Base-by-base conservation (phyloP, 1,139 yeast genomes). In the Diutina pseudorugosa region DNA sequence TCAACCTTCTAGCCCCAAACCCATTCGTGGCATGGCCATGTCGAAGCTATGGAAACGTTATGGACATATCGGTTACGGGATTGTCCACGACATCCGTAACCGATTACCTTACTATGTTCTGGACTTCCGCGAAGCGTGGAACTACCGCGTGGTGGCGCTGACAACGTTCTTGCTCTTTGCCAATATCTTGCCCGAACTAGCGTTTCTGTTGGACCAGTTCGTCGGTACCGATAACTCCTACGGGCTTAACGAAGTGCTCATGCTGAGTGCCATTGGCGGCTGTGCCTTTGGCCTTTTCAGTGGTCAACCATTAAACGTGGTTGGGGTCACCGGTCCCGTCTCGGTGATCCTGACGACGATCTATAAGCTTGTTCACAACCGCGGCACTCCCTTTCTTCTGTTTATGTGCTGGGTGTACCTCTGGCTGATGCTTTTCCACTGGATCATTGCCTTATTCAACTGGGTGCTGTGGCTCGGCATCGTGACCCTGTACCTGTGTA, bases 301-400 rank as follows among this genome's bases (percentile, higher is more conserved):
- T 0, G 98, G 98, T 0, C 96, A 91, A 60, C 98, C 98, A 0
- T 68, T 93, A 41, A 88, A 96, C 61, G 87, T 93, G 40, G 98
- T 93, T n/a, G 98, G 98, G 3, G 98, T 93, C 4, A 93, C 98
- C 0, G 95, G 98, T 52, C 98, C 98, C 0, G 83, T 93, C 14
- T 73, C 95, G 2, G 90, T 93, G 54, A 91, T 93, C 73, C 87
- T 89, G 63, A 89, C 89, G 61, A 91, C 98, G 0, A 93, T 93
- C 1, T 93, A 86, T 64, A 89, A 88, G 55, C 77, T 93, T 50
- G 79, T 93, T 36, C 72, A 72, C 47, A 83, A 87, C 0, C 45
- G 70, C 59, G 84, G 82, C 4, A 80, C 83, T 0, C 85, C 87
- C 0, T 93, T 79, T 64, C 88, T 93, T 66, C 90, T 93, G 23